Percentiles rank a stretch among this genome's conserved stretches.
Evolutionary conservation across 208 protist species (phyloP).

Genomic region (Acanthamoeba culbertsoni): DNA sequence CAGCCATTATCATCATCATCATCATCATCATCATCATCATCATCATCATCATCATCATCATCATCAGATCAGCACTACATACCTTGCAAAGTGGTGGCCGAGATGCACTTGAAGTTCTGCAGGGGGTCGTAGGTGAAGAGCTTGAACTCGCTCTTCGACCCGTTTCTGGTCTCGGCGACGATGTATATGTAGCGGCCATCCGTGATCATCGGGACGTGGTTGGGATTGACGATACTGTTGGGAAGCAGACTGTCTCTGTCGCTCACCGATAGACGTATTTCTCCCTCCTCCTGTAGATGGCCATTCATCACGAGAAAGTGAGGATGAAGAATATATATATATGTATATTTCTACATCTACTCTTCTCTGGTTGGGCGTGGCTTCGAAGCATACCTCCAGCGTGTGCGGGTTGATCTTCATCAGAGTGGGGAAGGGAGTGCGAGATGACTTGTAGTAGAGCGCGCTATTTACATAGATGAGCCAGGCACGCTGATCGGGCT

Average conservation of each 20-base stretch:
- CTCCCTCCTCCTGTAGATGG: background rate
- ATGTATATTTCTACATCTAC: no score
- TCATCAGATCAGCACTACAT: background rate
- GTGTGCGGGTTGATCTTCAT: constrained; percentile 6
- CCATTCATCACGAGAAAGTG: background rate
- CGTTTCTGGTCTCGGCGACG: background rate
- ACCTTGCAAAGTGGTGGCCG: background rate
- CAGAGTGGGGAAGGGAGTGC: background rate
- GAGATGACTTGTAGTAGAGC: background rate
- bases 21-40: background rate
- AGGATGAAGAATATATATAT: background rate
- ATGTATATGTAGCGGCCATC: constrained; percentile 7
- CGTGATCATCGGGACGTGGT: background rate
- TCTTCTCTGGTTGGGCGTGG: no score
- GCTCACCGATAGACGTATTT: background rate
- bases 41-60: no score
- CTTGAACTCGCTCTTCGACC: background rate
- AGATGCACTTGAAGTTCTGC: constrained; percentile 21
- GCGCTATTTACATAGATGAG: background rate
- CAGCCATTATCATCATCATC: background rate
- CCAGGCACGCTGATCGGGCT: background rate
- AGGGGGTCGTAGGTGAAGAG: constrained; percentile 21
- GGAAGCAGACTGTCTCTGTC: background rate
- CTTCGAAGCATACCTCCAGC: constrained; percentile 10
- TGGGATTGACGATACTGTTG: background rate